phyloP scores from a whole-genome alignment of 805 yeast species.

The Brettanomyces custersianus region DNA sequence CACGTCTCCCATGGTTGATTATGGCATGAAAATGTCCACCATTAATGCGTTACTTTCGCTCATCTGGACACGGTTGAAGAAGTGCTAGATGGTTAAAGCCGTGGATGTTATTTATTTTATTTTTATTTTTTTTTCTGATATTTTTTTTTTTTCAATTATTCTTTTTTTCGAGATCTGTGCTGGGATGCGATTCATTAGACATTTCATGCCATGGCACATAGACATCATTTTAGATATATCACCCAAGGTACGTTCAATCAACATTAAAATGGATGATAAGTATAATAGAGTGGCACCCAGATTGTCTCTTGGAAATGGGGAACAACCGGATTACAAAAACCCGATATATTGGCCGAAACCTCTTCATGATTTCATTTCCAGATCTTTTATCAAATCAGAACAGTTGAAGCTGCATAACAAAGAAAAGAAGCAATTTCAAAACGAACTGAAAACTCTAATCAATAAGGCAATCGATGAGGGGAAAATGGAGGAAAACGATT shows the following conservation, averaged over 20 bases:
- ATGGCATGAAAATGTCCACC: too few relatives aligned
- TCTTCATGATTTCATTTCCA: constrained; percentile 40
- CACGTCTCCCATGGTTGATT: constrained; percentile 14
- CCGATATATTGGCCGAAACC: constrained; percentile 45
- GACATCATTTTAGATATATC: neutral
- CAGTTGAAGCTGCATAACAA: constrained; percentile 25
- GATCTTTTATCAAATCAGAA: constrained; percentile 34
- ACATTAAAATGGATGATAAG: too few relatives aligned
- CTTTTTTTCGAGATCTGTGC: neutral
- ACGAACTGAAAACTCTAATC: constrained; percentile 40
- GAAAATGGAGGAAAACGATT: constrained; percentile 40
- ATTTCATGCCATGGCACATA: neutral
- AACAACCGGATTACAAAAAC: constrained; percentile 9
- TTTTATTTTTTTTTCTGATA: too few relatives aligned
- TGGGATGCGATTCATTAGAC: neutral
- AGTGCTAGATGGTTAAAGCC: too few relatives aligned
- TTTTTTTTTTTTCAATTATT: neutral
- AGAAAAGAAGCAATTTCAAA: constrained; percentile 32
- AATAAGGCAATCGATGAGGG: constrained; percentile 37
- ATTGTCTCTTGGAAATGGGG: neutral
- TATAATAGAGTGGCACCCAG: constrained; percentile 1
- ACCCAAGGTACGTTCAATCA: too few relatives aligned
- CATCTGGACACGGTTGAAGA: too few relatives aligned
- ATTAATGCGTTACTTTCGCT: too few relatives aligned
- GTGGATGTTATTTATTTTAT: too few relatives aligned